Conservation (phyloP, 2,329 filamentous ascomycete species). For the Ophiostoma novo-ulmi region DNA sequence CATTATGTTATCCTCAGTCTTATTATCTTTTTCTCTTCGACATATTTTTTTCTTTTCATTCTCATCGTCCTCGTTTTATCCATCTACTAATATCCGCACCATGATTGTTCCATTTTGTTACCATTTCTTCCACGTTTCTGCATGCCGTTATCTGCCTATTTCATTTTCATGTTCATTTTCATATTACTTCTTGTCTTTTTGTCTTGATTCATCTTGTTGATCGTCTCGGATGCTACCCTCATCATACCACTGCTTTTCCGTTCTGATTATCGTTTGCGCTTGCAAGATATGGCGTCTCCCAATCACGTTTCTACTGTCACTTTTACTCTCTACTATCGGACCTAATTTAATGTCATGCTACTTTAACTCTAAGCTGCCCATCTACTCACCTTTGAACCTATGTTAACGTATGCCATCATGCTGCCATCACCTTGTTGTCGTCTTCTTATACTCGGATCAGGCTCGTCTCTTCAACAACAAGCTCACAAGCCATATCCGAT, state of each 20-base stretch:
- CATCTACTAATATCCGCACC: background rate
- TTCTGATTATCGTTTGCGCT: background rate
- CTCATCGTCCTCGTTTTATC: background rate
- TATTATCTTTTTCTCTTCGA: conserved; percentile 8
- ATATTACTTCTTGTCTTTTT: background rate
- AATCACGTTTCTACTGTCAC: background rate
- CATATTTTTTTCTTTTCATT: background rate
- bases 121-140: background rate
- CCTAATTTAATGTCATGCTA: background rate
- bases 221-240: background rate
- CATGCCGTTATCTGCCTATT: background rate
- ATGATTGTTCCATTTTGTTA: background rate
- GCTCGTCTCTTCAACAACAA: background rate
- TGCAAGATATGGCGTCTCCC: background rate
- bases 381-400: background rate
- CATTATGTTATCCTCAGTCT: background rate
- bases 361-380: background rate
- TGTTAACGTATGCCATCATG: background rate
- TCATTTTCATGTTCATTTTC: background rate
- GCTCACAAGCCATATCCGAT: conserved; percentile 16
- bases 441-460: background rate
- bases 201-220: background rate
- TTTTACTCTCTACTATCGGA: background rate
- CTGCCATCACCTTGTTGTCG: background rate
- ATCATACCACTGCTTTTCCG: conserved; percentile 8